Base-by-base conservation (phyloP, 73 alveolate genomes). In the Stentor roeselii region DNA sequence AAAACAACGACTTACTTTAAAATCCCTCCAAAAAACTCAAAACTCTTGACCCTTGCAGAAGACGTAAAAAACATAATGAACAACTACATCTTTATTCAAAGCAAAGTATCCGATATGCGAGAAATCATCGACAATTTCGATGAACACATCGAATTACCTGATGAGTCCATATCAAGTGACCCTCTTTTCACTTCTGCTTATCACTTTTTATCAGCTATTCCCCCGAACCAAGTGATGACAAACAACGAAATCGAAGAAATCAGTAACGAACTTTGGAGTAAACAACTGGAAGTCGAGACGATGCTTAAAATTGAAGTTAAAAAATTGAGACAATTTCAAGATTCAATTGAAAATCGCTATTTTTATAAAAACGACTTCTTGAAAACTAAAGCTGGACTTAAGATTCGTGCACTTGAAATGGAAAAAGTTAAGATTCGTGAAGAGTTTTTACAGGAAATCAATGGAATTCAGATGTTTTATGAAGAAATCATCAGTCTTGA, bases 351-450 rank as follows among this genome's bases (percentile, higher is more conserved):
- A 67, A 67, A 21, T 34, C 21, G 34, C 21, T 67, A 67, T 67
- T 21, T 67, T 21, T 67, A 67, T 34, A 67, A 67, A 67, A 21
- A 27, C 37, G 80, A 36, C 21, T n/a, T 15, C 41, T 15, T 67
- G 34, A 67, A 67, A 67, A 27, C 21, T 27, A 67, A 67, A 67
- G 42, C 80, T 1, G 80, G 80, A 67, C 21, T 67, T 0, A 67
- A 67, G 34, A 67, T 67, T 11, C 80, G 34, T 30, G 34, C 21
- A 27, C 80, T 67, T 21, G 80, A 67, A 67, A 32, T 27, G 21
- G 37, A 67, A 67, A 32, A 30, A n/a, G 34, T 21, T 27, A 21
- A n/a, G 14, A 30, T 67, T 30, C 27, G 15, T 21, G n/a, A 21
- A 2, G 14, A 30, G 14, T 21, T 21, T 2, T 27, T 15, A 67